Evolutionary conservation across 2,329 filamentous ascomycete species (phyloP).

Genomic region (Pseudocercospora fuligena): DNA sequence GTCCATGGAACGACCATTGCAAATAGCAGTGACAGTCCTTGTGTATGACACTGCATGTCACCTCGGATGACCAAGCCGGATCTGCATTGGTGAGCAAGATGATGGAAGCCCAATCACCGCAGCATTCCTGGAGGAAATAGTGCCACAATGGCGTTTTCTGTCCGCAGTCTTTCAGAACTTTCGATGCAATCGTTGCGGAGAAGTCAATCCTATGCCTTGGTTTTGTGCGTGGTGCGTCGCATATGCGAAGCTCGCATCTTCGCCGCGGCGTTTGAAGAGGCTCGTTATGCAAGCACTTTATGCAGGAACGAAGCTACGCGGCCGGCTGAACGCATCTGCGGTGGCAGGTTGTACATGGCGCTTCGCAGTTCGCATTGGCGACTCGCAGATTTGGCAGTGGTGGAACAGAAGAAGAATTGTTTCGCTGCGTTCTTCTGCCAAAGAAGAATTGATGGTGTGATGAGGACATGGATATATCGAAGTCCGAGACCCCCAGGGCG

Average conservation of each 20-base stretch:
- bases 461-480: neutral
- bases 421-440: neutral
- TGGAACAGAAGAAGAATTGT: neutral
- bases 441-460: neutral
- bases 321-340: neutral
- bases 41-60: neutral
- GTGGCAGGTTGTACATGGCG: slow-evolving; percentile 3
- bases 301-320: slow-evolving; percentile 15
- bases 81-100: neutral
- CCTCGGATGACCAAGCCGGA: neutral
- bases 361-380: neutral
- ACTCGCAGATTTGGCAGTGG: neutral
- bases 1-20: neutral
- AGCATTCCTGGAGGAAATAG: neutral
- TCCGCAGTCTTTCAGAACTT: neutral
- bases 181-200: neutral
- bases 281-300: slow-evolving; percentile 3
- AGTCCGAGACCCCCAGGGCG: neutral
- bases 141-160: no score
- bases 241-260: neutral
- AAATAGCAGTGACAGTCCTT: neutral
- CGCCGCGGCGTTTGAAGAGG: neutral
- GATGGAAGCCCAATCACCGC: no score
- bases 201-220: neutral
- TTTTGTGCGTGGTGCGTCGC: neutral